Base-by-base conservation (phyloP, 768 basidiomycete species). In the Goffeauzyma gilvescens region DNA sequence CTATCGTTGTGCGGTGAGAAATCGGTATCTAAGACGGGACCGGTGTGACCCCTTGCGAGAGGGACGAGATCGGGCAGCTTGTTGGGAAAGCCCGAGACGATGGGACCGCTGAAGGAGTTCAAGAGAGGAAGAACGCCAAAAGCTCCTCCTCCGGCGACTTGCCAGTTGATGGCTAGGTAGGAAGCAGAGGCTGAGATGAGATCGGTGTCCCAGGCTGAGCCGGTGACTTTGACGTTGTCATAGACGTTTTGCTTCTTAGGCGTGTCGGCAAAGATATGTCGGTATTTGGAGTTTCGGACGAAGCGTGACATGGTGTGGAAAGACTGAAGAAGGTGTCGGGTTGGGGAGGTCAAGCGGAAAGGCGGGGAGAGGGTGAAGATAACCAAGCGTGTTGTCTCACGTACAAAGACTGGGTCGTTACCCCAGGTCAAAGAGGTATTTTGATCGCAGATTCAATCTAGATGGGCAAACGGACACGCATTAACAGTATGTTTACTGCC, bases 101-200 rank as follows among this genome's bases (percentile, higher is more conserved):
- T 33, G 65, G 65, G 67, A 74, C 82, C 6, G 75, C 79, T 7
- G 76, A 78, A 58, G 21, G 63, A 52, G 1, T 54, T 55, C 48
- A 59, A 53, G 32, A 86, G 68, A 0, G 90, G 93, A 4, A 93
- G 69, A 58, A 98, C 78, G n/a, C 78, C 81, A 58, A 96, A 95
- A 4, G 93, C 89, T 28, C 59, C 62, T 30, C 62, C 60, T 2
- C 61, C 63, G 5, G 58, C 45, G 12, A 55, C 59, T 32, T 84
- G 83, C 84, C 86, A 95, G 72, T 95, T 96, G 39, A 95, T 67
- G 44, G 81, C 81, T 57, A 96, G 68, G 65, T 89, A 96, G n/a
- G n/a, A n/a, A n/a, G n/a, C n/a, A n/a, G n/a, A n/a, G 9, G 84
- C 81, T 47, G 81, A 71, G 50, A 93, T 69, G 48, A 95, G 66